Evolutionary conservation across 1,284 basidiomycete genomes (phyloP).

Genomic region (Melampsora americana): DNA sequence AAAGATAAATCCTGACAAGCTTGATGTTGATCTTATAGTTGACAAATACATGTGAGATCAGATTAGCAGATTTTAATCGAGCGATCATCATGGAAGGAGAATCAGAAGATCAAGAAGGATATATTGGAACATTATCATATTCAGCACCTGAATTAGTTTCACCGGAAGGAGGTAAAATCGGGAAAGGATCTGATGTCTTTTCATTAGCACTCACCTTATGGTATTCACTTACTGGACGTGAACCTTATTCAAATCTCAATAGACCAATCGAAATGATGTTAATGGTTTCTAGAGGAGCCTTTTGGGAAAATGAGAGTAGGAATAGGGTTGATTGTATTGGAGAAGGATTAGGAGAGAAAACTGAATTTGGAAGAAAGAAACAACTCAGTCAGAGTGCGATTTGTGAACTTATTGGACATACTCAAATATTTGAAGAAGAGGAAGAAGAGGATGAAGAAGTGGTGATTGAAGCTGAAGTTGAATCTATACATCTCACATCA

Average conservation of each 20-base stretch:
- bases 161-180: slow-evolving; percentile 54
- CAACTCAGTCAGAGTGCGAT: too few relatives aligned
- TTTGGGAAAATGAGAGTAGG: slow-evolving; percentile 58
- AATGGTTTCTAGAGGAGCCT: slow-evolving; percentile 56
- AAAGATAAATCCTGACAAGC: too few relatives aligned
- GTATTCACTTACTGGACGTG: slow-evolving; percentile 56
- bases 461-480: neutral
- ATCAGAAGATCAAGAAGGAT: slow-evolving; percentile 1
- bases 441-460: slow-evolving; percentile 9
- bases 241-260: slow-evolving; percentile 56
- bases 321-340: slow-evolving; percentile 51
- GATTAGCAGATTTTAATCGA: slow-evolving; percentile 53
- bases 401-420: too few relatives aligned
- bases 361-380: too few relatives aligned
- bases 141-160: slow-evolving; percentile 58
- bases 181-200: slow-evolving; percentile 58
- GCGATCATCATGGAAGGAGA: slow-evolving; percentile 53
- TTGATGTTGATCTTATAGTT: slow-evolving; percentile 20
- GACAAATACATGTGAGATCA: slow-evolving; percentile 44
- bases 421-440: too few relatives aligned
- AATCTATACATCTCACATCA: too few relatives aligned
- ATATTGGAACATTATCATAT: slow-evolving; percentile 58
- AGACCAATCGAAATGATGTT: slow-evolving; percentile 56
- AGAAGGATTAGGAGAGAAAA: too few relatives aligned
- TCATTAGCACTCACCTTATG: slow-evolving; percentile 58